Evolutionary conservation across 148 eudicot species (phyloP).

Genomic region (Mesembryanthemum crystallinum): DNA sequence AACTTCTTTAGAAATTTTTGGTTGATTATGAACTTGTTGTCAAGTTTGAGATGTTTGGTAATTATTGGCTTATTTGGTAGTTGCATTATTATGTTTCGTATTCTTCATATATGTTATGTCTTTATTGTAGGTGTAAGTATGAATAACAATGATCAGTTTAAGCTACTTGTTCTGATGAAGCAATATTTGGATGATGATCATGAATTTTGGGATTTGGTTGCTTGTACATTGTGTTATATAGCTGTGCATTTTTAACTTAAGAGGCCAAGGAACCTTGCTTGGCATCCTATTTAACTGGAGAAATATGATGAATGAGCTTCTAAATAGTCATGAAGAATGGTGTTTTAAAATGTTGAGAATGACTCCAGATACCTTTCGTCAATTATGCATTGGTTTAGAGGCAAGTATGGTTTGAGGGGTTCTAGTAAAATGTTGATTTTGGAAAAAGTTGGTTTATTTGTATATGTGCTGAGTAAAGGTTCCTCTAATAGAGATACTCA

Average conservation of each 20-base stretch:
- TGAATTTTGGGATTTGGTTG: constrained; percentile 7
- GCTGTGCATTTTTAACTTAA: not conserved
- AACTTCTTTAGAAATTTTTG: no score
- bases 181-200: constrained; percentile 3
- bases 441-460: constrained; percentile 20
- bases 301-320: constrained; percentile 6
- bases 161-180: not conserved
- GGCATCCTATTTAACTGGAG: not conserved
- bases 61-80: not conserved
- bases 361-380: not conserved
- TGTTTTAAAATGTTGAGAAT: constrained; percentile 1
- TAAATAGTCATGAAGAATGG: not conserved
- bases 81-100: not conserved
- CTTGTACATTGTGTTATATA: not conserved
- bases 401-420: not conserved
- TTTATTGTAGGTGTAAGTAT: constrained; percentile 4
- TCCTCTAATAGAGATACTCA: not conserved
- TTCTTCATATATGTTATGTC: not conserved
- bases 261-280: not conserved
- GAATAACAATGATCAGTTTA: not conserved
- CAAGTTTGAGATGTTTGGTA: not conserved
- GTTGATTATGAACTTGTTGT: not conserved
- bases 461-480: no score
- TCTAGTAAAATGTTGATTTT: not conserved
- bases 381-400: not conserved